Evolutionary conservation across 2,329 filamentous ascomycete species (phyloP).

Genomic region (Cladosporium halotolerans): DNA sequence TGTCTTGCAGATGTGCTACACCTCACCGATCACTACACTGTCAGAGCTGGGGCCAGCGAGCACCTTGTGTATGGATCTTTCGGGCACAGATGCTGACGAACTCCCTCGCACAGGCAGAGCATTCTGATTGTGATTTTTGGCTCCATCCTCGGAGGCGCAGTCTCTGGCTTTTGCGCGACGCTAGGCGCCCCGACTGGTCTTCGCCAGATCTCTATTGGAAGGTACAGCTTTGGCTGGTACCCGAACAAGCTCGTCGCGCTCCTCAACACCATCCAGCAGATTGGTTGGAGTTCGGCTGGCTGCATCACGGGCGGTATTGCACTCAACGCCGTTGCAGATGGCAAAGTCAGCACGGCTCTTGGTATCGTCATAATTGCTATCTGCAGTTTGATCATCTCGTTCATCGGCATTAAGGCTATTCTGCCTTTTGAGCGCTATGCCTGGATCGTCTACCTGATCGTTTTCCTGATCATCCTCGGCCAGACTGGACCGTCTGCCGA

Average conservation of each 20-base stretch:
- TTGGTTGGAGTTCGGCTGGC: conserved; percentile 38
- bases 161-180: conserved; percentile 30
- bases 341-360: conserved; percentile 38
- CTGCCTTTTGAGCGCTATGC: conserved; percentile 45
- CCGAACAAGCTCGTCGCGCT: conserved; percentile 43
- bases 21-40: not conserved
- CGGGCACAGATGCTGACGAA: not conserved
- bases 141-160: conserved; percentile 27
- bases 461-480: conserved; percentile 44
- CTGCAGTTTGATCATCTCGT: conserved; percentile 32
- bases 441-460: conserved; percentile 43
- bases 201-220: conserved; percentile 39
- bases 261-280: conserved; percentile 43
- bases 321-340: conserved; percentile 37
- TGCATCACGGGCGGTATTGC: conserved; percentile 40
- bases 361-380: conserved; percentile 40
- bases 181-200: conserved; percentile 32
- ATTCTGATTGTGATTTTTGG: conserved; percentile 28
- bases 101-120: conserved; percentile 25
- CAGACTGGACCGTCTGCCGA: conserved; percentile 31
- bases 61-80: not conserved
- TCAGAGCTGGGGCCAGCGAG: too few relatives aligned
- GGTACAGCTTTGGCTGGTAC: conserved; percentile 47
- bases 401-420: conserved; percentile 39
- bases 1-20: not conserved